These are phyloP conservation scores for Brettanomyces sp. DNA, from an alignment of 805 yeast species.

Conservation along the genomic window DNA sequence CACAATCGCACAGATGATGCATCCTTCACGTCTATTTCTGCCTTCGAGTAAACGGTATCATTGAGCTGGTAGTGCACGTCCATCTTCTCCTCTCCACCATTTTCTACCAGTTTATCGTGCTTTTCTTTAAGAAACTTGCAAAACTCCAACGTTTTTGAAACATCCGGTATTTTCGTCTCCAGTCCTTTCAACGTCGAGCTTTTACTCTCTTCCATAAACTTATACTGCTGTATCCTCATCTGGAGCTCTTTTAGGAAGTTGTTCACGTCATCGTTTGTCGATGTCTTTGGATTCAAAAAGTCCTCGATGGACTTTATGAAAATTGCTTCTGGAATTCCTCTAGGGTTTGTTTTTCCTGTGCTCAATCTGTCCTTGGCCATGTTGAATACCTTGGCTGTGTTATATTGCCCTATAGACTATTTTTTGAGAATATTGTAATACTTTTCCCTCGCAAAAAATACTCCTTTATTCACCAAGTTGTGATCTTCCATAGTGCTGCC, in stretches of 20 bases:
- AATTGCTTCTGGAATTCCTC: slow-evolving; percentile 96
- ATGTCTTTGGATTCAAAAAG: slow-evolving; percentile 40
- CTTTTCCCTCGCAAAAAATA: too few species aligned
- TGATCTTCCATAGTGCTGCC: neutral
- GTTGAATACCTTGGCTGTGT: too few species aligned
- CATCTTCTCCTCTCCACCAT: slow-evolving; percentile 32
- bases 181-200: slow-evolving; percentile 41
- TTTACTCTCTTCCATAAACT: slow-evolving; percentile 68
- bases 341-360: slow-evolving; percentile 61
- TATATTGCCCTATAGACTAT: too few species aligned
- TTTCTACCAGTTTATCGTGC: slow-evolving; percentile 25
- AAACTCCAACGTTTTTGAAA: slow-evolving; percentile 72
- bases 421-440: too few species aligned
- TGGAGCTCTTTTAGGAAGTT: slow-evolving; percentile 65
- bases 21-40: slow-evolving; percentile 53
- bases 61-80: slow-evolving; percentile 78
- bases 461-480: neutral
- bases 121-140: slow-evolving; percentile 50
- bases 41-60: slow-evolving; percentile 85
- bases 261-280: slow-evolving; percentile 25
- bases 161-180: slow-evolving; percentile 79
- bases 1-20: slow-evolving; percentile 64
- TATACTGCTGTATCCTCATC: slow-evolving; percentile 81
- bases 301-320: slow-evolving; percentile 79
- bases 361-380: slow-evolving; percentile 24